Percentiles rank a stretch among this genome's conserved stretches.
Conservation (phyloP, 2,329 filamentous ascomycete species). For the Exserohilum rostratum region DNA sequence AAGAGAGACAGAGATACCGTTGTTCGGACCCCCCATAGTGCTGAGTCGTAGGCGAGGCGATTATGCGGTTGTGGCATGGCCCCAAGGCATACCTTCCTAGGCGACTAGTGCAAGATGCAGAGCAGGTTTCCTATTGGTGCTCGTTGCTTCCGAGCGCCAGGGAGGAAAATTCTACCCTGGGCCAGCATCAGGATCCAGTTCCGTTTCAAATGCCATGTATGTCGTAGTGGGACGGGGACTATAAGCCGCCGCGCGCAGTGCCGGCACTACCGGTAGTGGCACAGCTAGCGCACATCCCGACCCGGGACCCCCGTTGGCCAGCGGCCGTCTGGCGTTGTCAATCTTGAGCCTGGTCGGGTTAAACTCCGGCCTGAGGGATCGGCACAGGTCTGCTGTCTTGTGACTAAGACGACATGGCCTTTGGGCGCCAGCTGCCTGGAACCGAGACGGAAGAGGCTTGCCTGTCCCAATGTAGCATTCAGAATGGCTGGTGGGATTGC, state of each 20-base stretch:
- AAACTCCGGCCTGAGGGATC: not conserved
- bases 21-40: too few species aligned
- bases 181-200: not conserved
- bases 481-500: not conserved
- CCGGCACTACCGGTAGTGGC: constrained; percentile 2
- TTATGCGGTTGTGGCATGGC: too few species aligned
- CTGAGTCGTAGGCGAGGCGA: too few species aligned
- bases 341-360: not conserved
- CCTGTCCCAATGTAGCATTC: not conserved
- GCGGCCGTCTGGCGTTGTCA: not conserved
- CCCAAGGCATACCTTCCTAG: not conserved
- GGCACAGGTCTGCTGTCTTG: not conserved
- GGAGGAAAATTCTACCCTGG: not conserved
- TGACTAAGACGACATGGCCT: not conserved
- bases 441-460: not conserved
- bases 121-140: not conserved
- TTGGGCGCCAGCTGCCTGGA: not conserved
- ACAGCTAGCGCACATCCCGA: not conserved
- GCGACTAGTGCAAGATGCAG: not conserved
- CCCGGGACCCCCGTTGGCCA: not conserved
- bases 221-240: not conserved
- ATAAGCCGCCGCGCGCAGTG: not conserved
- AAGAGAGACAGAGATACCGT: too few species aligned
- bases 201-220: not conserved
- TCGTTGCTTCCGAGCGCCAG: not conserved